Evolutionary conservation across 2,329 filamentous ascomycete genomes (phyloP).

Genomic region (Trichoderma sp.): DNA sequence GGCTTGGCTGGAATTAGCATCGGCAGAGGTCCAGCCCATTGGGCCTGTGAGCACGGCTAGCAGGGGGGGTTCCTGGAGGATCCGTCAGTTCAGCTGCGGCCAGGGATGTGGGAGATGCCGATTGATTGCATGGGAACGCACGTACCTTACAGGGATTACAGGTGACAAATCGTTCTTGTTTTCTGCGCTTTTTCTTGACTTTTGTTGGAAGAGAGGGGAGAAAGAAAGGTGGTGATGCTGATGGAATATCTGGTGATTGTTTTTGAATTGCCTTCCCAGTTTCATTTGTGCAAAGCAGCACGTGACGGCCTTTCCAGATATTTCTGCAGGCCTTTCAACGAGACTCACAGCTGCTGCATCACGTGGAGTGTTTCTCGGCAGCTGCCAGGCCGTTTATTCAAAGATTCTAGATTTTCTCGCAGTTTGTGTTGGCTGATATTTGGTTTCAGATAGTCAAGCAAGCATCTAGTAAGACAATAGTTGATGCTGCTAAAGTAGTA

Average conservation of each 20-base stretch:
- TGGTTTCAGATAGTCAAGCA: not conserved
- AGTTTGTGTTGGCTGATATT: not conserved
- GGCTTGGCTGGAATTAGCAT: conserved; percentile 17
- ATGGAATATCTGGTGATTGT: not conserved
- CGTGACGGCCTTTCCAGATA: not conserved
- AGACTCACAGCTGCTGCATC: not conserved
- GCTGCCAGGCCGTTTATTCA: not conserved
- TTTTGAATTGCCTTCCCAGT: not conserved
- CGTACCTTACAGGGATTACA: not conserved
- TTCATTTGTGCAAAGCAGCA: not conserved
- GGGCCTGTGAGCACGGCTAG: conserved; percentile 3
- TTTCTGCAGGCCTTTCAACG: too few relatives aligned
- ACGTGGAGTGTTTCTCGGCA: not conserved
- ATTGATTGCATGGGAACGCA: not conserved
- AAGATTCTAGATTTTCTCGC: not conserved
- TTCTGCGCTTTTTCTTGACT: not conserved
- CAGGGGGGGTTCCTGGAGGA: conserved; percentile 13
- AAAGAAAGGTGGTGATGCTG: not conserved
- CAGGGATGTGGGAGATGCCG: not conserved
- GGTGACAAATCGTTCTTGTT: not conserved
- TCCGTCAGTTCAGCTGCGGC: conserved; percentile 1
- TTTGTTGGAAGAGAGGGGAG: not conserved
- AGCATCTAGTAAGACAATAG: conserved; percentile 3
- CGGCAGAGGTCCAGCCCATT: not conserved
- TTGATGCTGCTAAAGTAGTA: not conserved